phyloP scores from a whole-genome alignment of 2,329 filamentous ascomycete genomes.

The Talaromyces verruculosus region DNA sequence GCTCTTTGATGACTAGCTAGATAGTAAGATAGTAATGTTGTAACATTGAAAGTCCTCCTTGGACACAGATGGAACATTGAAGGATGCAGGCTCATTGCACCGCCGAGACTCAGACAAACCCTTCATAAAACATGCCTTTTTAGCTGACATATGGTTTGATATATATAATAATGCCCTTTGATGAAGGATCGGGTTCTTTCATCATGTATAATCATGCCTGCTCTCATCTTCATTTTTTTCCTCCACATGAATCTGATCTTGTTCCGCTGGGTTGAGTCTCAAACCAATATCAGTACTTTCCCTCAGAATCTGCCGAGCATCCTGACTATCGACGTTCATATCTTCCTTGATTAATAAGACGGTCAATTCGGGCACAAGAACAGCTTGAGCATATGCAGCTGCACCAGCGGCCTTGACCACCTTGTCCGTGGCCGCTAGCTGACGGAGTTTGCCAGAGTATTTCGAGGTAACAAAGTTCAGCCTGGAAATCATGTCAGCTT shows the following conservation, averaged over 20 bases:
- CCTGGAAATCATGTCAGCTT: constrained; percentile 30
- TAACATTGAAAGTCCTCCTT: neutral
- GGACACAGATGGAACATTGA: neutral
- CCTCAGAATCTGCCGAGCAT: constrained; percentile 58
- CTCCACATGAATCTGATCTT: constrained; percentile 51
- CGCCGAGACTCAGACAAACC: neutral
- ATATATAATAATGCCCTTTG: neutral
- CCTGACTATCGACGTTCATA: constrained; percentile 48
- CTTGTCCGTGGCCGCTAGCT: constrained; percentile 62
- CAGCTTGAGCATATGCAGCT: constrained; percentile 68
- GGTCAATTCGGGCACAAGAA: constrained; percentile 72
- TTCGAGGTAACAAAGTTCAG: constrained; percentile 60
- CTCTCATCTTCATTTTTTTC: constrained; percentile 17
- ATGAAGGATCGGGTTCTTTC: too few relatives aligned
- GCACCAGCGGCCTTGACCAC: constrained; percentile 67
- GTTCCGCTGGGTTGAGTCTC: constrained; percentile 64
- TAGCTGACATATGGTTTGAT: neutral
- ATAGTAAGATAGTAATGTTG: neutral
- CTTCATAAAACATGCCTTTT: neutral
- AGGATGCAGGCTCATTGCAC: neutral
- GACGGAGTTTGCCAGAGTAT: constrained; percentile 61
- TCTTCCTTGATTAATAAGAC: constrained; percentile 60
- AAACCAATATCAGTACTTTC: constrained; percentile 68
- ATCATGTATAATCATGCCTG: neutral
- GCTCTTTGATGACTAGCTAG: neutral